Base-by-base conservation (phyloP, 2,329 filamentous ascomycete species). In the Helotiales sp. region DNA sequence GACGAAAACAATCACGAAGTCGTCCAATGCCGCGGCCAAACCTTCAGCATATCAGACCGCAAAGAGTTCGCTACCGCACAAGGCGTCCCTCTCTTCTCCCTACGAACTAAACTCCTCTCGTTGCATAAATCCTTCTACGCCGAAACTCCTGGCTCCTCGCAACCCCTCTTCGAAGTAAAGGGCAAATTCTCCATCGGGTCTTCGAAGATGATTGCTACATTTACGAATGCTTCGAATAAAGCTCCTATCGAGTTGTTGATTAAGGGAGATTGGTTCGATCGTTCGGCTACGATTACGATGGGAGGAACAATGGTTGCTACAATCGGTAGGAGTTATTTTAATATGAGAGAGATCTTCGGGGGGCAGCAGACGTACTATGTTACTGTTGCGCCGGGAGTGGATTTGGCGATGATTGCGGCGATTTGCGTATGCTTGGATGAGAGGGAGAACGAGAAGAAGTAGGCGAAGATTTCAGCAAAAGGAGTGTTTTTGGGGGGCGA, bases 401-500 rank as follows among this genome's bases (percentile, higher is more conserved):
- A 91, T 66, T 78, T 88, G 72, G 81, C 84, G 3, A 67, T 90
- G 47, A 81, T 90, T 63, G 83, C 79, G 0, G 87, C 86, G 10
- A 75, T 90, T 66, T 89, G 85, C 67, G 84, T 90, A 52, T 85
- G 81, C 59, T 73, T 90, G 59, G 87, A 90, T 62, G 86, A 89
- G 77, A 81, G 80, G 74, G 81, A 86, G 57, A 82, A 84, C 48
- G 78, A 82, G 55, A 66, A 63, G 55, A 59, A 65, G 54, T 17
- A 15, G 6, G 33, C 12, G 33, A n/a, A 36, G 17, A 15, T 7
- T 5, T 36, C 13, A 8, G 15, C 8, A 36, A 2, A 38, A 38
- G 34, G 19, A n/a, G 4, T 10, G 13, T 17, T 38, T 3, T 3
- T n/a, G n/a, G 19, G 17, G 19, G n/a, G 36, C 12, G 1, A 17